phyloP scores from a whole-genome alignment of 2,329 filamentous ascomycete genomes.

The Penicillium nordicum region DNA sequence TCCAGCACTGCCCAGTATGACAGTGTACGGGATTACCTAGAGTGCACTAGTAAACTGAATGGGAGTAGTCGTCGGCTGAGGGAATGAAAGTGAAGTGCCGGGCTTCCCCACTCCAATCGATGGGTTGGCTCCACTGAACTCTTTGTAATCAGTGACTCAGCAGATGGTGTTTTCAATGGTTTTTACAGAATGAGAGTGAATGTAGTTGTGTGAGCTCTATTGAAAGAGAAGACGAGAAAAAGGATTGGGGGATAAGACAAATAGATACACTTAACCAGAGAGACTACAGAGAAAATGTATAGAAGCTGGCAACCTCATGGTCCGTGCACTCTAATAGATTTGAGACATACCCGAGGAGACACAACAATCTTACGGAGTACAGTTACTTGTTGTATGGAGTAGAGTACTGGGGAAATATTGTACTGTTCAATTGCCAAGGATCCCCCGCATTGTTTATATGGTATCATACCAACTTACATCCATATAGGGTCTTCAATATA shows the following conservation, averaged over 20 bases:
- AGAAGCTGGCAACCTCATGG: background rate
- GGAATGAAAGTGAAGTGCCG: constrained; percentile 20
- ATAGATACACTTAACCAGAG: no score
- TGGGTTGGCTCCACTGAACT: constrained; percentile 12
- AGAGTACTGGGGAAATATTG: background rate
- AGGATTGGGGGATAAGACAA: background rate
- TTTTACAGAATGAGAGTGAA: background rate
- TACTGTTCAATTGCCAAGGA: background rate
- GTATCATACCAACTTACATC: background rate
- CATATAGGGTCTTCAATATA: background rate
- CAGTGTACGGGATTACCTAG: background rate
- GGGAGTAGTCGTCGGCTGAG: constrained; percentile 14
- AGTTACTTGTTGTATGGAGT: no score
- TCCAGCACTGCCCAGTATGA: background rate
- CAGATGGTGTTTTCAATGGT: background rate
- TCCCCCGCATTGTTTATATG: background rate
- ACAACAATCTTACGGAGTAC: no score
- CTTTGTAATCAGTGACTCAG: constrained; percentile 25
- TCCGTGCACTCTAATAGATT: background rate
- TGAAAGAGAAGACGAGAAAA: background rate
- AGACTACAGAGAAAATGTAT: background rate
- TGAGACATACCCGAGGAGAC: background rate
- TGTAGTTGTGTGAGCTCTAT: no score
- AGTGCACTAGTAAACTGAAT: background rate
- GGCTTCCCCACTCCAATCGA: constrained; percentile 15